A percentile compares a stretch with the other conserved stretches of the same genome.
Conservation (phyloP, 768 basidiomycete genomes). For the Tricholoma saponaceum region DNA sequence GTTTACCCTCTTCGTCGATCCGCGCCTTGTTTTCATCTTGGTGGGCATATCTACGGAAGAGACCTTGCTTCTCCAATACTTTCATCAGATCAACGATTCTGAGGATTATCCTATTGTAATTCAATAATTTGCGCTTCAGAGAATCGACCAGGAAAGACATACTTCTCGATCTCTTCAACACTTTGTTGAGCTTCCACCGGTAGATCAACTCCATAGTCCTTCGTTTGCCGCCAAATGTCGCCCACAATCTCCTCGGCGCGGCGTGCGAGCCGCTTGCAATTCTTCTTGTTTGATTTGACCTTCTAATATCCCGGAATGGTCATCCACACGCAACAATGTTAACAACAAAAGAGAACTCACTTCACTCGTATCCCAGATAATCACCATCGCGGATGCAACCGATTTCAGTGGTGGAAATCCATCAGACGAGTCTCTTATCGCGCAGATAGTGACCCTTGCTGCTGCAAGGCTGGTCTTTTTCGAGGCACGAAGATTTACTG, state of each 20-base stretch:
- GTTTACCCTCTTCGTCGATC: too few relatives aligned
- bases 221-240: background rate
- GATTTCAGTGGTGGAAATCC: background rate
- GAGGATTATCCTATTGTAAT: background rate
- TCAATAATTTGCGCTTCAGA: background rate
- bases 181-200: too few relatives aligned
- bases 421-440: background rate
- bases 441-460: background rate
- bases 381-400: background rate
- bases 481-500: too few relatives aligned
- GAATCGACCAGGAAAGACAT: background rate
- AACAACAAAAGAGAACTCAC: background rate
- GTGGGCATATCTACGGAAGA: too few relatives aligned
- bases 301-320: background rate
- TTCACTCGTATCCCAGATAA: background rate
- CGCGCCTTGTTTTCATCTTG: too few relatives aligned
- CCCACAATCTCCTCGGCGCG: background rate
- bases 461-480: background rate
- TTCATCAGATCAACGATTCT: too few relatives aligned
- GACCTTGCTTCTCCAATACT: too few relatives aligned
- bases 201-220: too few relatives aligned
- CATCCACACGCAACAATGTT: background rate
- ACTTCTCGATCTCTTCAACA: too few relatives aligned
- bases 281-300: too few relatives aligned
- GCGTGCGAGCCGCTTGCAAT: background rate